These are phyloP conservation scores for Eucalyptus caleyi DNA, from an alignment of 345 rosid species.

Conservation along the genomic window DNA sequence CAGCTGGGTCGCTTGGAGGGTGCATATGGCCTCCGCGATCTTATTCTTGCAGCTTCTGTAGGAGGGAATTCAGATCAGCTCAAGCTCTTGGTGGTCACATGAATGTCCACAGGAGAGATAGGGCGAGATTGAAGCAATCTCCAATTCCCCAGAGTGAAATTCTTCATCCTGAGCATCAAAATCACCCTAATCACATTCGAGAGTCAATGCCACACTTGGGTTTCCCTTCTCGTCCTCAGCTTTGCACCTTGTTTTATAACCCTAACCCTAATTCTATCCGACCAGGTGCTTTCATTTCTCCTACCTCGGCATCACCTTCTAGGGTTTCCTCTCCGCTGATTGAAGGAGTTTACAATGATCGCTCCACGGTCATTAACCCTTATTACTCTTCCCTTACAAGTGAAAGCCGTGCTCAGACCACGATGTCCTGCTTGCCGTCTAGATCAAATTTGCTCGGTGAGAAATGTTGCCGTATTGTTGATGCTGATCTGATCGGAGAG, in stretches of 20 bases:
- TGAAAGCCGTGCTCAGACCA: conserved; percentile 5
- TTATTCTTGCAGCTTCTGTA: conserved; percentile 75
- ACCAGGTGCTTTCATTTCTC: neutral
- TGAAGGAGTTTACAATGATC: conserved; percentile 4
- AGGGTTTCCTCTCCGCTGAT: conserved; percentile 28
- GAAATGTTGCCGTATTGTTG: conserved; percentile 1
- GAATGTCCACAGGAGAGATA: conserved; percentile 91
- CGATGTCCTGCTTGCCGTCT: conserved; percentile 14
- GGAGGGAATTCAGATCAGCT: conserved; percentile 77
- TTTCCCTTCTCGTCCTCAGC: conserved; percentile 26
- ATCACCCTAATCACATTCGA: conserved; percentile 1
- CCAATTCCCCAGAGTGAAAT: conserved; percentile 13
- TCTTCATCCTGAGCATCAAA: conserved; percentile 11
- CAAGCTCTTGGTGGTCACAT: conserved; percentile 96
- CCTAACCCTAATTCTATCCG: conserved; percentile 51
- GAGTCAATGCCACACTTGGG: conserved; percentile 18
- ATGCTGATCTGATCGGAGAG: conserved; percentile 15
- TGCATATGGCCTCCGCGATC: conserved; percentile 93
- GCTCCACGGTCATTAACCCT: conserved; percentile 2
- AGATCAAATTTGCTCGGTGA: conserved; percentile 7
- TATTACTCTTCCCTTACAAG: conserved; percentile 14
- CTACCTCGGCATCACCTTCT: conserved; percentile 28
- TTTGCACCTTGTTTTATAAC: conserved; percentile 28
- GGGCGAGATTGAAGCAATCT: conserved; percentile 72
- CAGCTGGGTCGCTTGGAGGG: conserved; percentile 46